Base-by-base conservation (phyloP, 345 rosid species). In the Ailanthus altissimus region DNA sequence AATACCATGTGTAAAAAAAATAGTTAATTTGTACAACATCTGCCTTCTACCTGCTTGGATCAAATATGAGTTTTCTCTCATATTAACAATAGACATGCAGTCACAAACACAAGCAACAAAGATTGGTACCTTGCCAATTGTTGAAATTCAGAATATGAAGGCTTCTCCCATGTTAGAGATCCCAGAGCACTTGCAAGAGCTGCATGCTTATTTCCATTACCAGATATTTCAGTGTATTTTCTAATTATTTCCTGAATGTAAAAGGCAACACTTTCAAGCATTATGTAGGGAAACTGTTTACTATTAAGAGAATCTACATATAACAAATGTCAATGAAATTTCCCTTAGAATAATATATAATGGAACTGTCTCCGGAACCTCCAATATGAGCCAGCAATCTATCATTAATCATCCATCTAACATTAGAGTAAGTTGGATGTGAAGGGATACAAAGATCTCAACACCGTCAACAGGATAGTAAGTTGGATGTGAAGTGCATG, bases 161-260 rank as follows among this genome's bases (percentile, higher is more conserved):
- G 98, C 78, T 86, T 92, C 76, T 75, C 89, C 99, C 99, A 93
- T 6, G 98, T 85, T 75, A 95, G 78, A 56, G 88, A 80, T 79
- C 98, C 98, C 78, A 95, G 70, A 59, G 94, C 85, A 90, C 99
- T 90, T 46, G 97, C 93, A 78, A 90, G 91, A 80, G 91, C 85
- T 6, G 94, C 92, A 70, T 93, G 83, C 66, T 89, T 88, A 70
- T 83, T 87, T 65, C 96, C 93, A 40, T 74, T 77, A 16, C 90
- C 90, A 40, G 95, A 91, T 50, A 79, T 77, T 59, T 83, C 78
- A 2, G 87, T 84, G 80, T 93, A 93, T 64, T 85, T 92, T 53
- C 75, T 86, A 7, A 95, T 89, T 78, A 93, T 91, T 86, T 90
- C 98, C 99, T 95, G 83, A 21, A 79, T 47, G 73, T 42, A 80